Percentiles rank a stretch among this genome's conserved stretches.
Evolutionary conservation across 176 grass and related monocot genomes (phyloP).

Genomic region (sorghum (Sorghum bicolor)): DNA sequence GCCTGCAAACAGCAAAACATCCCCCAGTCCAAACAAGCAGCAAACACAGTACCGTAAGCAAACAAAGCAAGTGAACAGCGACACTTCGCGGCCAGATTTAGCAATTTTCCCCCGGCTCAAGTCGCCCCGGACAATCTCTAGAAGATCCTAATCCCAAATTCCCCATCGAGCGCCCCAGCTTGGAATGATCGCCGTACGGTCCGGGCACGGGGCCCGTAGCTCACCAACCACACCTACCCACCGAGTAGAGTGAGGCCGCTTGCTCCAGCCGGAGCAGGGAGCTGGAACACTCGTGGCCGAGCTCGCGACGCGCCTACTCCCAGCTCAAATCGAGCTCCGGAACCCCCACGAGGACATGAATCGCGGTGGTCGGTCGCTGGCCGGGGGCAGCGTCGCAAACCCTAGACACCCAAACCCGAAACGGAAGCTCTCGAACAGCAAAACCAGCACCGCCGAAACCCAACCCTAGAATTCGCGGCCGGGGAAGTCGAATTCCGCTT

Average conservation of each 20-base stretch:
- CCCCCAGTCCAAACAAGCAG: background rate
- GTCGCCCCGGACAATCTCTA: background rate
- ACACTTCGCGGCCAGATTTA: background rate
- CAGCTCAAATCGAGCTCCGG: background rate
- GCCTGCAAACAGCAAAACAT: background rate
- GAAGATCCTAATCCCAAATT: background rate
- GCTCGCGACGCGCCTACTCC: background rate
- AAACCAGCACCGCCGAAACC: background rate
- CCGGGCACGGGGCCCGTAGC: background rate
- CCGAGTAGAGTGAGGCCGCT: background rate
- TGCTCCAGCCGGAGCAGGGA: background rate
- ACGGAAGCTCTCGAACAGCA: background rate
- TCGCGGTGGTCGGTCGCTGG: too few species aligned
- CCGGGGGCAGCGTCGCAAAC: background rate
- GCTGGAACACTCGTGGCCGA: background rate
- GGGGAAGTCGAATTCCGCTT: background rate
- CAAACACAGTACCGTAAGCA: background rate
- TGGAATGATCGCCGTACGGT: background rate
- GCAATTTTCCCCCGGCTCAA: background rate
- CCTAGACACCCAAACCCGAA: background rate
- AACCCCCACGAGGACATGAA: background rate
- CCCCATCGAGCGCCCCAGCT: background rate
- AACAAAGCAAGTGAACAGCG: background rate
- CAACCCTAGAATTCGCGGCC: background rate
- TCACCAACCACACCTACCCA: background rate